These are phyloP conservation scores for Pisolithus orientalis DNA, from an alignment of 768 basidiomycete species.

Conservation along the genomic window DNA sequence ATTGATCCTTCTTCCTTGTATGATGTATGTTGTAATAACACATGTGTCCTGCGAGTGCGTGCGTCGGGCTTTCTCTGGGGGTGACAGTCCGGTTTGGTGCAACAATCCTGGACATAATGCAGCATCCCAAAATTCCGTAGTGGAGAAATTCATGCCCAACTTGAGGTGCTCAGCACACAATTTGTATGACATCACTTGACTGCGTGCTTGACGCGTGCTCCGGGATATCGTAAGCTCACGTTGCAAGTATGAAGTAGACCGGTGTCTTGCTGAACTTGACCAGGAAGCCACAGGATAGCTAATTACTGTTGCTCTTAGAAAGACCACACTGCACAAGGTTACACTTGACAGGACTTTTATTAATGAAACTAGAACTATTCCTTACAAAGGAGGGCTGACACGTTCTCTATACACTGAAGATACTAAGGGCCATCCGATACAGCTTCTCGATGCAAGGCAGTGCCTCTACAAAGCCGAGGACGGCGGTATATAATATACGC, in stretches of 20 bases:
- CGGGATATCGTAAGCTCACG: conserved; percentile 27
- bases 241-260: conserved; percentile 1
- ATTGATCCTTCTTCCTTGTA: conserved; percentile 7
- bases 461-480: too few species aligned
- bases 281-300: conserved; percentile 7
- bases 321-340: not conserved
- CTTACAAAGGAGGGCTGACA: too few species aligned
- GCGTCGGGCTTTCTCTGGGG: conserved; percentile 5
- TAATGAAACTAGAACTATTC: too few species aligned
- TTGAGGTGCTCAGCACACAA: too few species aligned
- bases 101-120: not conserved
- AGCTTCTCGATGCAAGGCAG: too few species aligned
- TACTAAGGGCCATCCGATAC: too few species aligned
- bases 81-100: not conserved
- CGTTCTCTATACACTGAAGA: too few species aligned
- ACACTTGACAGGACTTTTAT: too few species aligned
- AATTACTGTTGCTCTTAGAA: not conserved
- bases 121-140: too few species aligned
- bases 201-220: conserved; percentile 23
- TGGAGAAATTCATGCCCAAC: too few species aligned
- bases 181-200: conserved; percentile 3
- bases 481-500: too few species aligned
- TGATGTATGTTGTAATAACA: conserved; percentile 7
- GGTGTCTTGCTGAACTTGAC: conserved; percentile 6
- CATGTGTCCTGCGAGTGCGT: conserved; percentile 7